Evolutionary conservation across 352 stramenopile species (phyloP).

Genomic region (Globisporangium rhizosaccharum): DNA sequence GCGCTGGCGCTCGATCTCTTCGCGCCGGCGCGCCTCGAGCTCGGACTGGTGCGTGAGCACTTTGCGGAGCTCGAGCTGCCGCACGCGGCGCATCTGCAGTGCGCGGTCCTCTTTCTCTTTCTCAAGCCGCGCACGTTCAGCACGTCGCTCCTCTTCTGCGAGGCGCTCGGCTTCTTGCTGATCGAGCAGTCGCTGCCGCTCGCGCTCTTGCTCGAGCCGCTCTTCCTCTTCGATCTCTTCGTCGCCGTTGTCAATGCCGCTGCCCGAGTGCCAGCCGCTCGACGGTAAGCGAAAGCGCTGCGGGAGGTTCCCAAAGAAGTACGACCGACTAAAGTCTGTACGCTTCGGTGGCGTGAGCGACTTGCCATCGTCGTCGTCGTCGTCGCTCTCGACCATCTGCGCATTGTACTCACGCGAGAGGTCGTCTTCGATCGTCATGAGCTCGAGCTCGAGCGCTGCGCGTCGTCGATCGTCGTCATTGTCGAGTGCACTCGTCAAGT

Average conservation of each 20-base stretch:
- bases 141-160: slow-evolving; percentile 44
- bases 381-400: slow-evolving; percentile 22
- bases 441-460: slow-evolving; percentile 17
- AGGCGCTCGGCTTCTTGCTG: slow-evolving; percentile 53
- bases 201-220: slow-evolving; percentile 42
- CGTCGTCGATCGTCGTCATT: not conserved
- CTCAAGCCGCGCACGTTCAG: slow-evolving; percentile 42
- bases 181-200: slow-evolving; percentile 56
- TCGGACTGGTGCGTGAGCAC: slow-evolving; percentile 51
- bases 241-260: slow-evolving; percentile 64
- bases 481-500: not conserved
- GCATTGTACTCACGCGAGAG: slow-evolving; percentile 25
- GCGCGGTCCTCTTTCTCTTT: slow-evolving; percentile 63
- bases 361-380: slow-evolving; percentile 47
- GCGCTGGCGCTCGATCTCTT: slow-evolving; percentile 24
- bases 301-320: slow-evolving; percentile 68
- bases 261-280: slow-evolving; percentile 45
- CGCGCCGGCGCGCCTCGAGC: slow-evolving; percentile 32
- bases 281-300: slow-evolving; percentile 33
- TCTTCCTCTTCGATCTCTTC: slow-evolving; percentile 74
- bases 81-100: slow-evolving; percentile 38
- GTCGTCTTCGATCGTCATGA: slow-evolving; percentile 30
- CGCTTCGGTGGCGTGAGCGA: slow-evolving; percentile 42
- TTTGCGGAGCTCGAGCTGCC: slow-evolving; percentile 51
- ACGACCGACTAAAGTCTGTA: slow-evolving; percentile 61